Base-by-base conservation (phyloP, 2,329 filamentous ascomycete species). In the Hymenoscyphus albidus region DNA sequence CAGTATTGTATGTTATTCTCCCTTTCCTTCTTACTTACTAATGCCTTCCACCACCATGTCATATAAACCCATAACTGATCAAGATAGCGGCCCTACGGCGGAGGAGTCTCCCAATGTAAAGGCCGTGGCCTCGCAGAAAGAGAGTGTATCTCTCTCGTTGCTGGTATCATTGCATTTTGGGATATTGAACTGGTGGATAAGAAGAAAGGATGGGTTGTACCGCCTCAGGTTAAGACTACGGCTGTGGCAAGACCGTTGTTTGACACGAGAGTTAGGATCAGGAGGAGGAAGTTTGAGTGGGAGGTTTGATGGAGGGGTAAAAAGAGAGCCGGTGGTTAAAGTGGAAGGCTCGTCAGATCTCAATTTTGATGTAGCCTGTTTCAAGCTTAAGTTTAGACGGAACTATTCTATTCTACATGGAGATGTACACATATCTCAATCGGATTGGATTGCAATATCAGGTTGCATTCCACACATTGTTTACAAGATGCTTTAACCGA, bases 221-320 rank as follows among this genome's bases (percentile, higher is more conserved):
- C 86, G 0, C 76, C 74, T 51, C 78, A 80, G 71, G 78, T 72
- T 70, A 79, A 78, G 67, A 81, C 80, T 5, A 80, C 78, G 62
- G 80, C 79, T 1, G 78, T 84, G 14, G 82, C 80, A 69, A 76
- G 79, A 64, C 85, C 85, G 10, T 78, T 74, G 56, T 77, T 77
- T 14, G 82, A 86, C 69, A 75, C 85, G 7, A 79, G 81, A 61
- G 85, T 86, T 3, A 81, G 80, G 73, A 77, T 89, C 61, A 81
- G 76, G 61, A 75, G 78, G 66, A 78, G 76, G 58, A 59, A 27
- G 4, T 70, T 74, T 68, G 65, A 70, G 9, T 72, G 70, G 69
- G 67, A 68, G 27, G 42, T 55, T 27, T 16, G 64, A 67, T 35
- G 35, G 35, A 35, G 38, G 27, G 4, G 4, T 3, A 35, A 35